phyloP scores from a whole-genome alignment of 1,284 basidiomycete species.

The Taiwanofungus camphoratus region DNA sequence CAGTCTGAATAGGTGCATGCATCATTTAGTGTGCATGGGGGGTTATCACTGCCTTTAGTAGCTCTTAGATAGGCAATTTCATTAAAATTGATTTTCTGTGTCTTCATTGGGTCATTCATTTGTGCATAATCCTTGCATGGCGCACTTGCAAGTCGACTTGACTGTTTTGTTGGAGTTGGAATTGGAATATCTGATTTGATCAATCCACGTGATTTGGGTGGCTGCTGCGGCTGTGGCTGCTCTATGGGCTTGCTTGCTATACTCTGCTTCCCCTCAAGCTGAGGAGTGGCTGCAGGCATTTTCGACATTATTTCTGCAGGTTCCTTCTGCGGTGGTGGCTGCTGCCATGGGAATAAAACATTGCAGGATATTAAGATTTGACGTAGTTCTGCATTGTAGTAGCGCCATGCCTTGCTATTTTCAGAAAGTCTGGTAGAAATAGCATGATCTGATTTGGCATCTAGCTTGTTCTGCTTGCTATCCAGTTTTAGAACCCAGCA shows the following conservation, averaged over 20 bases:
- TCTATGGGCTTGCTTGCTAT: not conserved
- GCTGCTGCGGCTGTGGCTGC: not conserved
- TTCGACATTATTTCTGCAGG: not conserved
- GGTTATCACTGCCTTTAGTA: not conserved
- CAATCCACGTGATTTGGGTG: not conserved
- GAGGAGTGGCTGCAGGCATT: too few relatives aligned
- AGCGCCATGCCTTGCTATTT: not conserved
- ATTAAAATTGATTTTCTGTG: too few relatives aligned
- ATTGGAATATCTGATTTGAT: not conserved
- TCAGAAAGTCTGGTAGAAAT: not conserved
- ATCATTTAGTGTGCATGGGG: not conserved
- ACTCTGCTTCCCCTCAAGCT: not conserved
- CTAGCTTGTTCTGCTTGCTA: not conserved
- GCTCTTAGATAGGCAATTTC: not conserved
- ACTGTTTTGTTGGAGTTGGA: too few relatives aligned
- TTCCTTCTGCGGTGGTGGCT: not conserved
- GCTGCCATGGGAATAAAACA: not conserved
- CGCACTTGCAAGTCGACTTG: too few relatives aligned
- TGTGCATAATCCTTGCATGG: too few relatives aligned
- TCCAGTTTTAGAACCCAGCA: not conserved
- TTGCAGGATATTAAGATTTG: not conserved
- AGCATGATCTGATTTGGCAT: not conserved
- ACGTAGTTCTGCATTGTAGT: not conserved
- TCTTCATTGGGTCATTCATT: too few relatives aligned
- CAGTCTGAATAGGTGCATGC: slow-evolving; percentile 10